A percentile compares a stretch with the other conserved stretches of the same genome.
These are phyloP conservation scores for Avena insularis DNA, from an alignment of 176 grass and related monocot species.

Conservation along the genomic window DNA sequence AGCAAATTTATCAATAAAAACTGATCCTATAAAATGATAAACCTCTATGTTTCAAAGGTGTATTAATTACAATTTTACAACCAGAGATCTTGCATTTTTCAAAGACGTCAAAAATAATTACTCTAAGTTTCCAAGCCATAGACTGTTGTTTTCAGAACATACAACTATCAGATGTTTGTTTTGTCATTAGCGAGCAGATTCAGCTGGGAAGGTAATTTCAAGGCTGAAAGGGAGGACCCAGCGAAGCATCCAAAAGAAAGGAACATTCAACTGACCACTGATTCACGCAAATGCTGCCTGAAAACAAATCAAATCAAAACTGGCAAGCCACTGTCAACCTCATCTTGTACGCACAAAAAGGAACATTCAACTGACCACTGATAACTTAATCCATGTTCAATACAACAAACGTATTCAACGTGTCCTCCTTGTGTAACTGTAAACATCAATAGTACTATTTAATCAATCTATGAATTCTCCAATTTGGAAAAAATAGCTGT, in stretches of 20 bases:
- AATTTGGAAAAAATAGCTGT: not conserved
- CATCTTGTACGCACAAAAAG: not conserved
- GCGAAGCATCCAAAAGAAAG: not conserved
- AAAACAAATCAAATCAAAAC: constrained; percentile 4
- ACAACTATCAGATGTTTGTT: not conserved
- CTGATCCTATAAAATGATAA: not conserved
- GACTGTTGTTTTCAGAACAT: not conserved
- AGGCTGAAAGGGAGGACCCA: not conserved
- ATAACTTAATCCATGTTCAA: not conserved
- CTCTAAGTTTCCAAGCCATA: not conserved
- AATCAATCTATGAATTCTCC: no score
- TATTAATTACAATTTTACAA: not conserved
- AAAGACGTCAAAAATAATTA: not conserved
- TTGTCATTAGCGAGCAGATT: not conserved
- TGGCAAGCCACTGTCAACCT: not conserved
- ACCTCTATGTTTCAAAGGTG: not conserved
- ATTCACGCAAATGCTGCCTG: not conserved
- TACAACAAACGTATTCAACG: no score
- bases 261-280: no score
- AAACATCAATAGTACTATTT: no score
- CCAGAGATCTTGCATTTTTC: not conserved
- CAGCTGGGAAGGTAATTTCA: not conserved
- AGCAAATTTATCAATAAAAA: not conserved
- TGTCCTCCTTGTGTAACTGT: not conserved
- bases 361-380: not conserved